Conservation (phyloP, 257 asterid species). For the Primulina eburnea region DNA sequence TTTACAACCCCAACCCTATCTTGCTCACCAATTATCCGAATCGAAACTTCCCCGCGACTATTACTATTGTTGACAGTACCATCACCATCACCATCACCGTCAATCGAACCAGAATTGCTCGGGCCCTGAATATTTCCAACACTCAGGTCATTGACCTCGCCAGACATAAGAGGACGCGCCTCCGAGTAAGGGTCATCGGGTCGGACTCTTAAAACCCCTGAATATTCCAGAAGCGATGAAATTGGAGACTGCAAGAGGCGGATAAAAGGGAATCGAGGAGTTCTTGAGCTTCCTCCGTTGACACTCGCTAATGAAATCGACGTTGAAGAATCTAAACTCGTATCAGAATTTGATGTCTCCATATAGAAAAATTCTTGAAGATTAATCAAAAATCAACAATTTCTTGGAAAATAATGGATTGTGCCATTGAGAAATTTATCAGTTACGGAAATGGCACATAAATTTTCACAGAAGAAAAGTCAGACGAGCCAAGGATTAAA, state of each 20-base stretch:
- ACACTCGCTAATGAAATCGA: slow-evolving; percentile 25
- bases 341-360: neutral
- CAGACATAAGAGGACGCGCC: slow-evolving; percentile 32
- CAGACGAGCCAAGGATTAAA: neutral
- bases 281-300: slow-evolving; percentile 28
- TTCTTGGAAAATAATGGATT: neutral
- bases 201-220: slow-evolving; percentile 49
- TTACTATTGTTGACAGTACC: slow-evolving; percentile 26
- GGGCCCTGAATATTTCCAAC: slow-evolving; percentile 19
- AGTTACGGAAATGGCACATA: neutral
- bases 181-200: slow-evolving; percentile 45
- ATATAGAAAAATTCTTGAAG: neutral
- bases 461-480: neutral
- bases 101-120: slow-evolving; percentile 19
- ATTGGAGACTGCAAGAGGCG: slow-evolving; percentile 52
- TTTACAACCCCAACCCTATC: slow-evolving; percentile 33
- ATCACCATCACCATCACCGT: slow-evolving; percentile 8
- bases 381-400: too few relatives aligned
- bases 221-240: slow-evolving; percentile 52
- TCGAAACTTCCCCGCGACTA: slow-evolving; percentile 52
- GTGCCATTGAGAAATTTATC: neutral
- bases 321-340: slow-evolving; percentile 24
- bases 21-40: slow-evolving; percentile 55
- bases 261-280: slow-evolving; percentile 40
- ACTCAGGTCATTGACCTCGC: neutral